phyloP scores from a whole-genome alignment of 306 rosid genomes.

The Prunus campanulata region DNA sequence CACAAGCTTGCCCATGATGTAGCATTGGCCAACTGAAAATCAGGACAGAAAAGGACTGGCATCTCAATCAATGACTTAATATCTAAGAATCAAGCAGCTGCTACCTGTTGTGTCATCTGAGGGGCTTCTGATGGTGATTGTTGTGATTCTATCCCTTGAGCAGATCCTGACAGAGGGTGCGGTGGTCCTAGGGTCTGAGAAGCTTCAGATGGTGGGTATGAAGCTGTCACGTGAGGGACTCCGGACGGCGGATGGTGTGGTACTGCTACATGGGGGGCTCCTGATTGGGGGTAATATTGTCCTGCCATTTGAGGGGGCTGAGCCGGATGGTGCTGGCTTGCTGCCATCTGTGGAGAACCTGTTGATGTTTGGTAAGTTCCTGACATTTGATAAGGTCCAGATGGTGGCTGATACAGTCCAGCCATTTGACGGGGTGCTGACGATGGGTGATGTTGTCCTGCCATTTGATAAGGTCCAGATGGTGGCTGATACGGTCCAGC shows the following conservation, averaged over 20 bases:
- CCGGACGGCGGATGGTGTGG: constrained; percentile 3
- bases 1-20: constrained; percentile 16
- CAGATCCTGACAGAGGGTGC: constrained; percentile 30
- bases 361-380: constrained; percentile 11
- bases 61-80: constrained; percentile 15
- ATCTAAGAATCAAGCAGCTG: constrained; percentile 32
- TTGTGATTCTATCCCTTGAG: constrained; percentile 34
- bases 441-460: neutral
- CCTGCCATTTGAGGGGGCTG: constrained; percentile 22
- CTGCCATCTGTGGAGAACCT: constrained; percentile 15
- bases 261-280: constrained; percentile 5
- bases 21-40: constrained; percentile 19
- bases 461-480: constrained; percentile 19
- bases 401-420: constrained; percentile 21
- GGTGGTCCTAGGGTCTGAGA: constrained; percentile 6
- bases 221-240: neutral
- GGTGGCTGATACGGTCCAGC: constrained; percentile 16
- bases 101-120: constrained; percentile 39
- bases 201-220: neutral
- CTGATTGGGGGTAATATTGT: constrained; percentile 20
- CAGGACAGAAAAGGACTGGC: neutral
- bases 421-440: constrained; percentile 11
- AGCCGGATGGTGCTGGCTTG: constrained; percentile 22
- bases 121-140: constrained; percentile 39
- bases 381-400: constrained; percentile 20